Evolutionary conservation across 1,284 basidiomycete species (phyloP).

Genomic region (Ceratobasidium sp.): DNA sequence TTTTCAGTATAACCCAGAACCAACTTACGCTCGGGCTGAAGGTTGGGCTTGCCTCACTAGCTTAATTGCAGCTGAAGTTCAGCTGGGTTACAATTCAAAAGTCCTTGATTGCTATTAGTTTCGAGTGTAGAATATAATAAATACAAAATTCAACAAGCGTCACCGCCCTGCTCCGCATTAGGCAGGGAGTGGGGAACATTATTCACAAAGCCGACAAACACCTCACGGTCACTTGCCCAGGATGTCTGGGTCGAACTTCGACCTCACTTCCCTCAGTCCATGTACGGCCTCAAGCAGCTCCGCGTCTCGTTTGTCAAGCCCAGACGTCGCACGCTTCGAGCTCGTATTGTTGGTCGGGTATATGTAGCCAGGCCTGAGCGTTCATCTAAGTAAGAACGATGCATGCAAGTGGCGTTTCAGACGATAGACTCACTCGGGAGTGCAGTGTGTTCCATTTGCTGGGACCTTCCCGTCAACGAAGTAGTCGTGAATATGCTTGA

Average conservation of each 20-base stretch:
- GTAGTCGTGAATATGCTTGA: conserved; percentile 49
- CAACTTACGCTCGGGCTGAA: too few relatives aligned
- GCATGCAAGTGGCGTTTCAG: neutral
- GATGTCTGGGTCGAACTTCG: neutral
- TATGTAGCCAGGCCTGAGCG: conserved; percentile 17
- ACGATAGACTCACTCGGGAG: conserved; percentile 24
- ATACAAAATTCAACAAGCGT: too few relatives aligned
- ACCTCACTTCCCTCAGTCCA: neutral
- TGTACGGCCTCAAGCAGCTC: neutral
- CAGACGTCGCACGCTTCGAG: neutral
- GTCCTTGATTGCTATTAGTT: too few relatives aligned
- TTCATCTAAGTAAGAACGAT: neutral
- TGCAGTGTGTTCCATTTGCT: conserved; percentile 49
- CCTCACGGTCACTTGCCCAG: too few relatives aligned
- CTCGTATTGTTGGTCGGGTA: conserved; percentile 8
- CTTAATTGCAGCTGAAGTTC: too few relatives aligned
- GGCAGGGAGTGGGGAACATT: too few relatives aligned
- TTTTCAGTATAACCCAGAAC: too few relatives aligned
- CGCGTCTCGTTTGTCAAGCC: conserved; percentile 1
- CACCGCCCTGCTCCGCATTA: too few relatives aligned
- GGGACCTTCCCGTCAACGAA: conserved; percentile 52
- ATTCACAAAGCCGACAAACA: too few relatives aligned
- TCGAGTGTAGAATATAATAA: too few relatives aligned
- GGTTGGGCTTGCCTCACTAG: too few relatives aligned
- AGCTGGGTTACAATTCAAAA: too few relatives aligned